Base-by-base conservation (phyloP, 306 rosid species). In the Heteromeles arbutifolia region DNA sequence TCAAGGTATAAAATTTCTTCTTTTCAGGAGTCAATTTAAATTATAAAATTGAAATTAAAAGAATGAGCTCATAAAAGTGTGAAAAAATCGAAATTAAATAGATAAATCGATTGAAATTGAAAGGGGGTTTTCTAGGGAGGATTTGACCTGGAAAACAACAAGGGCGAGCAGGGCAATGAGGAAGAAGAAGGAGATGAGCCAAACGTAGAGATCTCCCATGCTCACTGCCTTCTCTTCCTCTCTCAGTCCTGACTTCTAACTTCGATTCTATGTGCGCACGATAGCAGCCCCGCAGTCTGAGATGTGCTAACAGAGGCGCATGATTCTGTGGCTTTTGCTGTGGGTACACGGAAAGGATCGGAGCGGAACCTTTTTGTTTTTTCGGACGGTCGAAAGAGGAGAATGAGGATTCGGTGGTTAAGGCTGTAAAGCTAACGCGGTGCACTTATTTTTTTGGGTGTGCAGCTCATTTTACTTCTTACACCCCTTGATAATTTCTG, bases 141-240 rank as follows among this genome's bases (percentile, higher is more conserved):
- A 39, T 39, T 52, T 70, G 80, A 94, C 98, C 99, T 95, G 99
- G 80, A 78, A 95, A 65, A 91, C 91, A 80, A 95, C 83, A 73
- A 92, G 84, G 70, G 82, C 79, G 57, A 95, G 96, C 59, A 95
- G 84, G 72, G 89, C 84, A 19, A 95, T 87, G 70, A 95, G 87
- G 75, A 89, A 79, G 86, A 95, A 87, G 90, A 95, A 95, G 85
- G 98, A 92, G 78, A 95, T 61, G 43, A 95, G 92, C 99, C 99
- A 95, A 24, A 81, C 86, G 37, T 72, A 82, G 4, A 95, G 88
- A 85, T 87, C 97, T 61, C 69, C 97, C 99, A 95, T 93, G 73
- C 65, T 81, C 77, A 67, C 57, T 39, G 44, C 65, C 68, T 54
- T 75, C 77, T 29, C 68, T 18, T 17, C 57, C 48, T 65, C 48